phyloP scores from a whole-genome alignment of 2,329 filamentous ascomycete genomes.

The Alternaria sp. region DNA sequence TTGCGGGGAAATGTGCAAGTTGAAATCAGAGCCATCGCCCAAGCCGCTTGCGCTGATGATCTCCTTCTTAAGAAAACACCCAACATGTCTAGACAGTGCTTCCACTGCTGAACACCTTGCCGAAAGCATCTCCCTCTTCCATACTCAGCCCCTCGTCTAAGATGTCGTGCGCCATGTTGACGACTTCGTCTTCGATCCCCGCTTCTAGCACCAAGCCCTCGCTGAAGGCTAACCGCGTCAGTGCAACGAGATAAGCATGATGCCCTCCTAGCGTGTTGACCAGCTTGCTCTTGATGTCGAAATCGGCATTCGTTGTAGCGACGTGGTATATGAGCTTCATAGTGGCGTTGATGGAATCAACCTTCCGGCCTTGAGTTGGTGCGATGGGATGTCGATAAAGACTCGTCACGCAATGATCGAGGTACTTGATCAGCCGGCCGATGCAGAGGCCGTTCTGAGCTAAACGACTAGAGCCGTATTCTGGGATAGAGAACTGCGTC shows the following conservation, averaged over 20 bases:
- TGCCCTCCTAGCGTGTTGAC: constrained; percentile 71
- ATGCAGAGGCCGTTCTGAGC: constrained; percentile 72
- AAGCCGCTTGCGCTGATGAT: constrained; percentile 94
- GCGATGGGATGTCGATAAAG: constrained; percentile 56
- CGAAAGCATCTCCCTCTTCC: constrained; percentile 72
- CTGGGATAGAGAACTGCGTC: constrained; percentile 64
- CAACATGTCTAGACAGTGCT: constrained; percentile 2
- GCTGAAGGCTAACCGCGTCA: constrained; percentile 85
- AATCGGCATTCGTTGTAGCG: constrained; percentile 65
- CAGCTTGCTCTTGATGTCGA: constrained; percentile 75
- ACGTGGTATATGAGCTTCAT: constrained; percentile 68
- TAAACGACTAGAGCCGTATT: constrained; percentile 69
- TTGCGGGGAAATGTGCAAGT: constrained; percentile 91
- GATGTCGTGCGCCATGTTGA: constrained; percentile 81
- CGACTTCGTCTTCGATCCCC: constrained; percentile 77
- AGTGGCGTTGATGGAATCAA: constrained; percentile 63
- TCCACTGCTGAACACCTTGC: constrained; percentile 50
- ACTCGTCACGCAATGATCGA: constrained; percentile 73
- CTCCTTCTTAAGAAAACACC: constrained; percentile 98
- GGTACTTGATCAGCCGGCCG: constrained; percentile 75
- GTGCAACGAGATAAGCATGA: constrained; percentile 80
- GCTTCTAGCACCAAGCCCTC: constrained; percentile 79
- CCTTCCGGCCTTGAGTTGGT: constrained; percentile 49
- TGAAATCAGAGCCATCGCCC: constrained; percentile 95
- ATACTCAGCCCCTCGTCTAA: constrained; percentile 82